Conservation (phyloP, 805 yeast genomes). For the Metschnikowia santaceciliae region DNA sequence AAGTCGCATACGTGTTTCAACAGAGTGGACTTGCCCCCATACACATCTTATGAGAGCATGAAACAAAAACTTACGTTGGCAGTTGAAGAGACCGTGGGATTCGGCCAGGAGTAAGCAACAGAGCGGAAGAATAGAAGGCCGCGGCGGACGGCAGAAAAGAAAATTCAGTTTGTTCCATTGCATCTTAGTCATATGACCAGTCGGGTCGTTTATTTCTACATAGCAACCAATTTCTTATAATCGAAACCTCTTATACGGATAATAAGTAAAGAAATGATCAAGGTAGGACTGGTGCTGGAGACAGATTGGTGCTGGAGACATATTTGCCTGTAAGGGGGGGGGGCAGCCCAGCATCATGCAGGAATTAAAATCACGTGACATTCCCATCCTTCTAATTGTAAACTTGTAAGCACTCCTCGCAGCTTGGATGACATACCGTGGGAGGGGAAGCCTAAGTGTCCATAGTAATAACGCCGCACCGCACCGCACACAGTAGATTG, state of each 20-base stretch:
- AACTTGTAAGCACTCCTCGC: constrained; percentile 1
- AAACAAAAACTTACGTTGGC: constrained; percentile 91
- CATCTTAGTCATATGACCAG: constrained; percentile 3
- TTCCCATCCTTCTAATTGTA: neutral
- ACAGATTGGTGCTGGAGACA: neutral
- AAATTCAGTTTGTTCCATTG: constrained; percentile 1
- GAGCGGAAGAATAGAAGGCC: neutral
- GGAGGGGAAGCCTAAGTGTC: neutral
- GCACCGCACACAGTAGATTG: too few species aligned
- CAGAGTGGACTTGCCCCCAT: constrained; percentile 96
- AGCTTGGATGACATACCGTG: neutral
- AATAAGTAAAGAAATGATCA: neutral
- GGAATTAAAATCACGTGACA: too few species aligned
- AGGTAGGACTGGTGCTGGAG: neutral
- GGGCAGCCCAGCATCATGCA: too few species aligned
- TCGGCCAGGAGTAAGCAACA: constrained; percentile 79
- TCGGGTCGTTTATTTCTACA: constrained; percentile 4
- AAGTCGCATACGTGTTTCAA: constrained; percentile 98
- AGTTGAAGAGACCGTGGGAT: constrained; percentile 98
- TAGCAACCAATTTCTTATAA: constrained; percentile 1
- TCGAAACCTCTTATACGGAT: neutral
- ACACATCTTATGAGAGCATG: constrained; percentile 75
- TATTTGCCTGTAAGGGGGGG: too few species aligned
- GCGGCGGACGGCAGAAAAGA: neutral
- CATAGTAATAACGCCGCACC: too few species aligned